Base-by-base conservation (phyloP, 306 rosid genomes). In the Gillenia trifoliata region DNA sequence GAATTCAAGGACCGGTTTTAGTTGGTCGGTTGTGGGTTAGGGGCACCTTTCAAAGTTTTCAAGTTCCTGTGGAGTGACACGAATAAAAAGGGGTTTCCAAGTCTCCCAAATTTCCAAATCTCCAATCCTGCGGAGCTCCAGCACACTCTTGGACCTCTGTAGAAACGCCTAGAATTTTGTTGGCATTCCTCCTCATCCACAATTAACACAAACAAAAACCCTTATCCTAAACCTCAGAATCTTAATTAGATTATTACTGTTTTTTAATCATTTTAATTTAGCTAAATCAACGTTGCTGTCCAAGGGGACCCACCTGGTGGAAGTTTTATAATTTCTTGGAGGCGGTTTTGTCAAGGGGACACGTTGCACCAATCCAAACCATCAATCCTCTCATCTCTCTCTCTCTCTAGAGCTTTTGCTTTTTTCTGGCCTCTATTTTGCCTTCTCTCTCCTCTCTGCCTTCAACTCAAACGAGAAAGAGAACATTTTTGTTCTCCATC, bases 321-420 rank as follows among this genome's bases (percentile, higher is more conserved):
- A 4, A 15, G 2, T 20, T 64, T 15, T 34, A 34, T 26, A 38
- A 57, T 59, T 59, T 72, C 38, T 56, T 19, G 54, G 5, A 28
- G 60, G 60, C 69, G 41, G n/a, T 2, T 29, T 28, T n/a, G 0
- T 0, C 62, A 1, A 64, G 28, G n/a, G 22, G 17, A 60, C 81
- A 78, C 69, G 78, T 75, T 65, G 50, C 83, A 47, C 47, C 36
- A n/a, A 57, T 22, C 50, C 33, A 5, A 8, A 11, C 60, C 76
- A 50, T 5, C 26, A 5, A 3, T 22, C 11, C 12, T 56, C 40
- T 10, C 33, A n/a, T 7, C 22, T 23, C 15, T 2, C 17, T 28
- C 30, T 29, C 8, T 11, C 8, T 2, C 59, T 7, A n/a, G 8
- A 10, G n/a, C 16, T n/a, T 62, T 16, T 10, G 7, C 52, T 26